Base-by-base conservation (phyloP, 805 yeast species). In the Candida tammaniensis region DNA sequence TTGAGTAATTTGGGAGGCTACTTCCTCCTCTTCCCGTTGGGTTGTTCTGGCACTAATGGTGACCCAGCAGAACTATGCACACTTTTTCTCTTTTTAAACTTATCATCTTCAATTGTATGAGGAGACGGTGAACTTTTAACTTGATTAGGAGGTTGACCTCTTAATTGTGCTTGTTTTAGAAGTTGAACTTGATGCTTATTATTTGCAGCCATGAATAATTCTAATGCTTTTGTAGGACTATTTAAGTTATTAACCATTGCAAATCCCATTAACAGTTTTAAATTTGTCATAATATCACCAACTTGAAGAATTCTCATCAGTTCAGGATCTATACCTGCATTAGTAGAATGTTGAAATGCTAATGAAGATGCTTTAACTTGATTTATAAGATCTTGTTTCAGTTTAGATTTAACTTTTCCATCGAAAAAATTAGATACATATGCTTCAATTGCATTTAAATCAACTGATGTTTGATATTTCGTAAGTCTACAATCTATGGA, bases 201-300 rank as follows among this genome's bases (percentile, higher is more conserved):
- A 17, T 46, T 47, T 9, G 53, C 42, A 9, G 49, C 42, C 50
- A 63, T 52, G 36, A 60, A 64, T 26, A 64, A 46, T 35, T 71
- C 76, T 34, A 82, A 60, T 0, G 84, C 76, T 16, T 70, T 72
- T 26, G 76, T 40, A 0, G 88, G 86, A 21, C 80, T 73, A 5
- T 55, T 55, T 3, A 73, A 65, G 17, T 74, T 67, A 20, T 64
- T 63, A 5, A 69, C 57, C 37, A 64, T 61, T 7, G 84, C 72
- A 45, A 69, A 76, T 8, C 69, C 62, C 78, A 85, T 78, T 36
- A 87, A 59, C 5, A 83, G 78, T 36, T 74, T 72, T 43, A 86
- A 66, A 41, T 77, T 76, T 0, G 87, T 70, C 86, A 87, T 82
- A 7, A 82, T 81, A 55, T 86, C 93, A 26, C 87, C 74, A 4